phyloP scores from a whole-genome alignment of 257 asterid species.

The Solanum sejunctum region DNA sequence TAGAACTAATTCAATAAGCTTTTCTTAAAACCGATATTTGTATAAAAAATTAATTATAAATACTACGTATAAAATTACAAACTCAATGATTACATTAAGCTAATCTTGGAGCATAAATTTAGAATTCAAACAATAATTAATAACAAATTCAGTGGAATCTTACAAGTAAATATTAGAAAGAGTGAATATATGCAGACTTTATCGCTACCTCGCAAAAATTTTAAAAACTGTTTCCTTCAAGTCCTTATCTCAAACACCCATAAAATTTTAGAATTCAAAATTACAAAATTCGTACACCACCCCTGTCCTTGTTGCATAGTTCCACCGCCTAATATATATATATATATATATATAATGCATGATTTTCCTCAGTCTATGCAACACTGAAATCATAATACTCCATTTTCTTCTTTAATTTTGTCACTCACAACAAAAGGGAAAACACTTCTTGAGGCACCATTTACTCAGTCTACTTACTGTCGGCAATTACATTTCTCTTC shows the following conservation, averaged over 20 bases:
- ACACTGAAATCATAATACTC: background rate
- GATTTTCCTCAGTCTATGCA: background rate
- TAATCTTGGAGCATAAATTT: no score
- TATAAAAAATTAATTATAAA: background rate
- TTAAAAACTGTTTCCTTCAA: no score
- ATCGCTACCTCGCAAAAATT: no score
- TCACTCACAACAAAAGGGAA: background rate
- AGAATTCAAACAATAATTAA: no score
- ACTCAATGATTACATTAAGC: background rate
- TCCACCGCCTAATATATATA: background rate
- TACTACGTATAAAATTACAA: background rate
- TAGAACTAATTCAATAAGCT: background rate
- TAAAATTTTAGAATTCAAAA: no score
- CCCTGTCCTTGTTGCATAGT: background rate
- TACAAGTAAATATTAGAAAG: no score
- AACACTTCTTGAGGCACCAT: background rate
- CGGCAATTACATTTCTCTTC: background rate
- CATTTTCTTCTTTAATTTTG: background rate
- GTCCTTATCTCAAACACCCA: no score
- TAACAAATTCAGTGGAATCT: no score
- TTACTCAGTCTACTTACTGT: background rate
- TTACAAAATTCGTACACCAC: background rate
- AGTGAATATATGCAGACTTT: no score
- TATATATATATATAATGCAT: background rate
- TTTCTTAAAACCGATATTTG: no score